These are phyloP conservation scores for Cochlearia excelsa DNA, from an alignment of 345 rosid genomes.

Conservation along the genomic window DNA sequence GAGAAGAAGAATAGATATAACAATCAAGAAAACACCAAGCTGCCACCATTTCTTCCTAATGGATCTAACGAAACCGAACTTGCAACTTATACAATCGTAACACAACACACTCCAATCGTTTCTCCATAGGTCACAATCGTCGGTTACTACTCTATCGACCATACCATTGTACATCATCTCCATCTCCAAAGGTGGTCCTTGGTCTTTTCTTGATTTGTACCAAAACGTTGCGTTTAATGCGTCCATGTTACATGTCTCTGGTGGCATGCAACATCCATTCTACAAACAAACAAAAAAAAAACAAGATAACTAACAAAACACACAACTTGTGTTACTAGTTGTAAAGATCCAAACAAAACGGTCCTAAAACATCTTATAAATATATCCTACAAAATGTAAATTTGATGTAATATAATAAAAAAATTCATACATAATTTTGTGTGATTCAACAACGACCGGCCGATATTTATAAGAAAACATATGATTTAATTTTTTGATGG, in stretches of 20 bases:
- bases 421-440: no score
- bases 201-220: constrained; percentile 37
- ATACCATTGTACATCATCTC: constrained; percentile 18
- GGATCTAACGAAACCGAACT: constrained; percentile 47
- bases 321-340: background rate
- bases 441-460: no score
- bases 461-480: no score
- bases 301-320: background rate
- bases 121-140: constrained; percentile 52
- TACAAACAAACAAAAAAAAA: constrained; percentile 22
- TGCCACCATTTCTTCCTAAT: constrained; percentile 64
- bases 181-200: constrained; percentile 17
- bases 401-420: no score
- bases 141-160: constrained; percentile 26
- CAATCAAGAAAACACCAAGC: constrained; percentile 58
- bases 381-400: background rate
- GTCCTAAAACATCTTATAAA: background rate
- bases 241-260: constrained; percentile 52
- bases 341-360: background rate
- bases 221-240: constrained; percentile 61
- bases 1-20: constrained; percentile 55
- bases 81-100: constrained; percentile 59
- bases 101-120: constrained; percentile 49
- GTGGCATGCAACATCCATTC: constrained; percentile 85
- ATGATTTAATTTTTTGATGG: constrained; percentile 1